Evolutionary conservation across 352 stramenopile genomes (phyloP), one percentile per base, ranked within the genome.

Genomic region (Pythium oligandrum): DNA sequence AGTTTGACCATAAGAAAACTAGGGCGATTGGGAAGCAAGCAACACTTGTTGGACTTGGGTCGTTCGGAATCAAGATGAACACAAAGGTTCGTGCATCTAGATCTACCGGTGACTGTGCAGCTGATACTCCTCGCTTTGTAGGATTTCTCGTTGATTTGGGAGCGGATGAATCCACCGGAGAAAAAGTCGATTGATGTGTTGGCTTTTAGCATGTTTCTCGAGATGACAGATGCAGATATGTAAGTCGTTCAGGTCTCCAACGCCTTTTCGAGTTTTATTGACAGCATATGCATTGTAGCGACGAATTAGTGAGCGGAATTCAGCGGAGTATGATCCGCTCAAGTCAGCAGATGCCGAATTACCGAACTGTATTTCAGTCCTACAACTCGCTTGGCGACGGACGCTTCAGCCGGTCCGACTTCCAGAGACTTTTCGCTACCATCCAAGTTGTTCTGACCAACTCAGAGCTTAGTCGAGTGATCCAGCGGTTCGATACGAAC

Each of bases 191-290:
- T 93, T 40, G 68, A 89, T 36, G 71, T 75, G 6, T 60, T 59
- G 9, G 60, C 64, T 11, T 87, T 93, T 57, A 58, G 63, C 26
- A 62, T 71, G n/a, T 93, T 90, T 53, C 53, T 93, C 12, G 71
- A 88, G 46, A 69, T 89, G 40, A 93, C 78, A 1, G 82, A 88
- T 50, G 78, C 73, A 5, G 82, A 93, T 55, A 85, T 93, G 82
- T 90, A 67, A 50, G 73, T 56, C 1, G 10, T 10, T 11, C 11
- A 39, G 11, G 1, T 11, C 12, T 31, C 38, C 38, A 42, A 12
- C 12, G 7, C 38, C 38, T 42, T 42, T 8, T 42, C 38, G 12
- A 42, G 12, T 12, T 42, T 42, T 12, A 40, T 59, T 4, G 6
- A 33, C 38, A 12, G 38, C 38, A 8, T 42, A 54, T 32, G 26